phyloP scores from a whole-genome alignment of 495 filamentous ascomycete genomes.

The Extremus antarcticus region DNA sequence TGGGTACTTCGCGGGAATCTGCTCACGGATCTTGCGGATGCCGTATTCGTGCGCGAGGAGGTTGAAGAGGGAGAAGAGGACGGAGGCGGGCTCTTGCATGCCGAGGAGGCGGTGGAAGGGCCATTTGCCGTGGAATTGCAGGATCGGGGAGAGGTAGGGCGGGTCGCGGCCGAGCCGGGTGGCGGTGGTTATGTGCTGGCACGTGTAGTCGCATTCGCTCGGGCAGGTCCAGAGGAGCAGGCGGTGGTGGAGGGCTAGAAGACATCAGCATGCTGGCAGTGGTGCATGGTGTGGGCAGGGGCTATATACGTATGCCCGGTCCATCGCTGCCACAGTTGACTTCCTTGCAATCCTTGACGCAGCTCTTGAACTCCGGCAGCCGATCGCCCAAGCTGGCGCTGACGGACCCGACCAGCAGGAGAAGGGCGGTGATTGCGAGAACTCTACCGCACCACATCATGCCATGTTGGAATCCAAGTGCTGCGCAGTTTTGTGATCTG shows the following conservation, averaged over 20 bases:
- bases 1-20: constrained; percentile 60
- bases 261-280: neutral
- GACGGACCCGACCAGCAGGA: neutral
- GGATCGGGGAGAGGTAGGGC: constrained; percentile 52
- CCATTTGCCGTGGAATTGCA: constrained; percentile 99
- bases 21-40: constrained; percentile 53
- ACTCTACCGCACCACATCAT: too few relatives aligned
- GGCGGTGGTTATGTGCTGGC: constrained; percentile 86
- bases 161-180: constrained; percentile 53
- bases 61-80: constrained; percentile 87
- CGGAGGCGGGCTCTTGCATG: constrained; percentile 87
- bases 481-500: too few relatives aligned
- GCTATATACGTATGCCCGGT: constrained; percentile 41
- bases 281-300: neutral
- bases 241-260: constrained; percentile 57
- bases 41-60: constrained; percentile 77
- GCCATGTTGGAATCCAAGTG: too few relatives aligned
- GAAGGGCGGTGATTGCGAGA: neutral
- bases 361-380: constrained; percentile 79
- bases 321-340: constrained; percentile 59
- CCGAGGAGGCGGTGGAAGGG: constrained; percentile 82
- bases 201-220: constrained; percentile 93
- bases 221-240: constrained; percentile 74
- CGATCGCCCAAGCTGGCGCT: constrained; percentile 62
- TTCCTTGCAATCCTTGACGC: constrained; percentile 68